phyloP scores from a whole-genome alignment of 805 yeast species.

The Candida palmyrensis region DNA sequence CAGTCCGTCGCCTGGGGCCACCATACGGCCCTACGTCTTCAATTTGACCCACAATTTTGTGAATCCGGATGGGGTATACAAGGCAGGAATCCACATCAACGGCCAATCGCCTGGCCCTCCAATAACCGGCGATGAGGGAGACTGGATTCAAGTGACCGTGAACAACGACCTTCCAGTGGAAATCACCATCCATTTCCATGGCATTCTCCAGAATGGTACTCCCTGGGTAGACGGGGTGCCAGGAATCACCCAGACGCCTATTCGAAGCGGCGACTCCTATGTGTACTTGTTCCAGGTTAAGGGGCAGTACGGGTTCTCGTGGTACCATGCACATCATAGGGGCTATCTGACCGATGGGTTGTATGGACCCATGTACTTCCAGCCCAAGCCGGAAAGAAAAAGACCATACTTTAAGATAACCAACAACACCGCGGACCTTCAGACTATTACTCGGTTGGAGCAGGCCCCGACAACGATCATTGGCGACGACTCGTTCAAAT shows the following conservation, averaged over 20 bases:
- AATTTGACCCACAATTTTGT: conserved; percentile 8
- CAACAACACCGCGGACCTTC: conserved; percentile 19
- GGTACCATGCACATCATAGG: conserved; percentile 52
- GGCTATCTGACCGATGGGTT: conserved; percentile 47
- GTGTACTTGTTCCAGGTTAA: conserved; percentile 36
- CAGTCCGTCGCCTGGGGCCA: no score
- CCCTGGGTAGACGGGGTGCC: conserved; percentile 49
- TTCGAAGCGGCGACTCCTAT: conserved; percentile 37
- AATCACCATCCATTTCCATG: conserved; percentile 51
- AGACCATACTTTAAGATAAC: conserved; percentile 29
- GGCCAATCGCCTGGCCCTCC: conserved; percentile 49
- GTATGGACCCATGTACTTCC: conserved; percentile 42
- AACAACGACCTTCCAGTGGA: conserved; percentile 32
- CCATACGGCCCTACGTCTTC: conserved; percentile 5
- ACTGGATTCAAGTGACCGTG: conserved; percentile 29
- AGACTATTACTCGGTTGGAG: conserved; percentile 20
- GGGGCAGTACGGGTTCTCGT: conserved; percentile 44
- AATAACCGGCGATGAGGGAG: conserved; percentile 29
- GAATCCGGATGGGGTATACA: conserved; percentile 29
- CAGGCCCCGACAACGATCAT: conserved; percentile 20
- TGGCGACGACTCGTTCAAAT: conserved; percentile 38
- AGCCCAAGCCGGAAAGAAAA: conserved; percentile 22
- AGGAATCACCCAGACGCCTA: conserved; percentile 47
- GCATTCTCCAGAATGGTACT: conserved; percentile 42
- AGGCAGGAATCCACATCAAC: conserved; percentile 32